Conservation (phyloP, 345 rosid species). For the Ricinus communis region DNA sequence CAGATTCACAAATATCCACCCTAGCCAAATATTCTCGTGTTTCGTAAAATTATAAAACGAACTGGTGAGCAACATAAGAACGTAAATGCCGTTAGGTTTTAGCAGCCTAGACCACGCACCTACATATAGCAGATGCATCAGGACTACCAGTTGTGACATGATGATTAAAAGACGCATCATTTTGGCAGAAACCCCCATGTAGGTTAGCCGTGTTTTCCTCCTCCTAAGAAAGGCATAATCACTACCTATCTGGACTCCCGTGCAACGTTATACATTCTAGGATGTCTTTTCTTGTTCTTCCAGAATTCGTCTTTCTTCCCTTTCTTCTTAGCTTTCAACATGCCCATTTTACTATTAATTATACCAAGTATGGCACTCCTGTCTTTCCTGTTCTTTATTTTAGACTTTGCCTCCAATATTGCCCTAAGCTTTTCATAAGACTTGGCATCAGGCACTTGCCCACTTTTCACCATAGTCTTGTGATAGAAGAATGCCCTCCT, state of each 20-base stretch:
- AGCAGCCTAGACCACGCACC: too few species aligned
- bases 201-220: too few species aligned
- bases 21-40: too few species aligned
- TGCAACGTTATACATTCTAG: conserved; percentile 19
- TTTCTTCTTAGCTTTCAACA: conserved; percentile 53
- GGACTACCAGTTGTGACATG: too few species aligned
- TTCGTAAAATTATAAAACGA: too few species aligned
- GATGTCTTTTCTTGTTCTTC: conserved; percentile 60
- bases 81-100: too few species aligned
- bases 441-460: conserved; percentile 72
- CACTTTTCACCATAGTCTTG: conserved; percentile 80
- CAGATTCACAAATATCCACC: too few species aligned
- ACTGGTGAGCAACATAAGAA: too few species aligned
- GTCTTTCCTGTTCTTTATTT: conserved; percentile 62
- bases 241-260: neutral
- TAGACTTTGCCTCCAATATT: conserved; percentile 72
- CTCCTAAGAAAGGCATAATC: too few species aligned
- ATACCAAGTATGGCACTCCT: conserved; percentile 80
- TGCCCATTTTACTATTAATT: conserved; percentile 67
- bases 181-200: too few species aligned
- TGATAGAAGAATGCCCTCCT: conserved; percentile 85
- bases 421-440: conserved; percentile 78
- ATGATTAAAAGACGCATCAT: too few species aligned
- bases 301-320: conserved; percentile 91
- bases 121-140: too few species aligned